Base-by-base conservation (phyloP, 352 stramenopile genomes). In the Phytophthora syringae region DNA sequence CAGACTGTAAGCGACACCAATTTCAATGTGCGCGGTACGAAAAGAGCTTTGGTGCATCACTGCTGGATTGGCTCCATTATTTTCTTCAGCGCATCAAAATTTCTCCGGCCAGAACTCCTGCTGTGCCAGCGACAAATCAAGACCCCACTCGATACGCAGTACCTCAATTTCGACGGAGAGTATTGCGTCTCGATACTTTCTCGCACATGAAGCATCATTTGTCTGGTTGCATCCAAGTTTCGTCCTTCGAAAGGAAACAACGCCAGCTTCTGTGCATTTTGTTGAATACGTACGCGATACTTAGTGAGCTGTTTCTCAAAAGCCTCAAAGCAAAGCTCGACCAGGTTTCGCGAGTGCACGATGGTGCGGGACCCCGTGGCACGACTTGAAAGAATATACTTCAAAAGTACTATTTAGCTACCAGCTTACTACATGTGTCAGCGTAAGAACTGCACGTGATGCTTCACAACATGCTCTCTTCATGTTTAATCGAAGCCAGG, bases 231-330 rank as follows among this genome's bases (percentile, higher is more conserved):
- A 3, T 67, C 62, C 60, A 92, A 64, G 55, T 89, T 89, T 3
- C 83, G 76, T 1, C 80, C 79, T 65, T 92, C 83, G 54, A 90
- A 92, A 60, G 90, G 83, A 30, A 88, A 62, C 83, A 80, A 92
- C 13, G 67, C 20, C 6, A 40, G 48, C 20, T 32, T 15, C 2
- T 16, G 20, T 6, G 45, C 25, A n/a, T 42, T 24, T 0, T 60
- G 4, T 28, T 48, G 40, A 54, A 34, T 21, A 30, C 52, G 7
- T 15, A 25, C 18, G 13, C 59, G 30, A 60, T 70, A 44, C 18
- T 60, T 20, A 11, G 21, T 7, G 16, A 79, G 39, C 32, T 74
- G 64, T 25, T 55, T 43, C 20, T 67, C 37, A 52, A 92, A 92
- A 1, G 60, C 56, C 7, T 68, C 52, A 10, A 70, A 68, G 16